Evolutionary conservation across 495 filamentous ascomycete species (phyloP), one percentile per base, ranked within the genome.

Genomic region (Massariosphaeria phaeospora): DNA sequence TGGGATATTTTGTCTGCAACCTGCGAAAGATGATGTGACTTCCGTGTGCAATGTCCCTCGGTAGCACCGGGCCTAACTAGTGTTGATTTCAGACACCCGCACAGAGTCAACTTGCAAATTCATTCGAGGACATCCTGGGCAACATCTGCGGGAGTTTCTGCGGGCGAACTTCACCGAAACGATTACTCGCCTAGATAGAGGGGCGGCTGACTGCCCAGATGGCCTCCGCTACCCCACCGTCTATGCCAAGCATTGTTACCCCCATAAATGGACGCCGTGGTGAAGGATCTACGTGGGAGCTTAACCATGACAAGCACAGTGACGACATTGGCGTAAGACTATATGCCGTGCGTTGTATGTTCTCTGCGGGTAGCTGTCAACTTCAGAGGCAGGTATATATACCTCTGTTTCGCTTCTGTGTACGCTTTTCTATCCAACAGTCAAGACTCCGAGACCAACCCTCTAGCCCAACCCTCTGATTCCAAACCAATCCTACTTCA

Each of bases 311-410:
- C n/a, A 5, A 25, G 31, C 31, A 4, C 17, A 29, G 46, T 49
- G 46, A 49, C 46, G 46, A 5, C 46, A 49, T 49, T 38, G 20
- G 31, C 12, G 31, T 49, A 38, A 23, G 31, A 38, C 21, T 2
- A 27, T 35, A 30, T 33, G 3, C 39, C 26, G 21, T 10, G 17
- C 20, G 3, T 24, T 15, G 8, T 24, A 49, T 49, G 29, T 49
- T 6, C 27, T 25, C 6, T n/a, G 20, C 36, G 23, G 17, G 4
- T 11, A 20, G 23, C 5, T 39, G 21, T 12, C 36, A 38, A 12
- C 2, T 3, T n/a, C n/a, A n/a, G n/a, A n/a, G 7, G 24, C 4
- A 27, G 25, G 24, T 11, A 27, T 45, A 45, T 45, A 45, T 29
- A 15, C 9, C 23, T 4, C 17, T 8, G 15, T 43, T 26, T 12